Evolutionary conservation across 75 land plant species (phyloP).

Genomic region (Selaginella tamariscina): DNA sequence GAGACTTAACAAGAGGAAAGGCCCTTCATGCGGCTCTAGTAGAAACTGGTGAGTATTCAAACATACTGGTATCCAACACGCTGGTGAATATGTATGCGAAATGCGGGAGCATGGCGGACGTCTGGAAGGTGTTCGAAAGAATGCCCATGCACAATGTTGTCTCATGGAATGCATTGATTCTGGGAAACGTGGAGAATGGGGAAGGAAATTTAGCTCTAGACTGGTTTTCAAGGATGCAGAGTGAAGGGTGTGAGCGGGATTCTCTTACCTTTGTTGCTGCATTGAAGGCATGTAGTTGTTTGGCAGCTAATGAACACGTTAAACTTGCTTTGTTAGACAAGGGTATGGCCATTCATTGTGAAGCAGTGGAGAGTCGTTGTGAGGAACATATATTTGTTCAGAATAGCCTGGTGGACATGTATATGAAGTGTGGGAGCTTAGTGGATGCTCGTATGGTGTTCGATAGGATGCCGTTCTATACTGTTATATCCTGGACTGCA

Average conservation of each 20-base stretch:
- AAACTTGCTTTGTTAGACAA: neutral
- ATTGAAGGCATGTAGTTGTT: neutral
- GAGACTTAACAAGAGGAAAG: too few relatives aligned
- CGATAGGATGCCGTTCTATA: neutral
- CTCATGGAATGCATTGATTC: too few relatives aligned
- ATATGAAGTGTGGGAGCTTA: slow-evolving; percentile 2
- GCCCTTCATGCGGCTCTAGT: too few relatives aligned
- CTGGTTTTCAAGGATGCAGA: neutral
- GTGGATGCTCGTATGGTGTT: neutral
- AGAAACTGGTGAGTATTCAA: too few relatives aligned
- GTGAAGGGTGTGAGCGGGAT: too few relatives aligned
- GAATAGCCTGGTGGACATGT: neutral
- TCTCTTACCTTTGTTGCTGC: neutral
- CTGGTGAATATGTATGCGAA: neutral
- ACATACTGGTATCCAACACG: too few relatives aligned
- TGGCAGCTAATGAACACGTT: neutral
- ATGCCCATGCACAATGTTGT: neutral
- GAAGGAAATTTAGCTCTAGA: neutral
- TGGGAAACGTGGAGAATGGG: too few relatives aligned
- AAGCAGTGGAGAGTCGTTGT: neutral
- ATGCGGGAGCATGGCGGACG: neutral
- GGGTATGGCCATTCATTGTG: neutral
- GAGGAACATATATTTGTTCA: neutral
- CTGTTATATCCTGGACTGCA: neutral
- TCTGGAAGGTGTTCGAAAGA: neutral